Base-by-base conservation (phyloP, 768 basidiomycete species). In the Cyclocybe aegerita region DNA sequence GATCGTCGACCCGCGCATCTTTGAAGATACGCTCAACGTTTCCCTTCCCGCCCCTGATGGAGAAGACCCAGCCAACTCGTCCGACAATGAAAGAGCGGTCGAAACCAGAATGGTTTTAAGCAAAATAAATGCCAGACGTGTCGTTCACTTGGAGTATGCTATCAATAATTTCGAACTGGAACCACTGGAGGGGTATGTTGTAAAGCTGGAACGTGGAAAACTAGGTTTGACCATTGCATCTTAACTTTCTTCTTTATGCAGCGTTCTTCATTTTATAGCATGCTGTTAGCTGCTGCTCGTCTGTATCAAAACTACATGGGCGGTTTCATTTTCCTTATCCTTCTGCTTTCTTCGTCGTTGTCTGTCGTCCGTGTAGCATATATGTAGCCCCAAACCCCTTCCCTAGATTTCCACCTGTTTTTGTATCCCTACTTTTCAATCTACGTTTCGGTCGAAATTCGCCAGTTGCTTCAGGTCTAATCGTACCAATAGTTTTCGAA, bases 141-240 rank as follows among this genome's bases (percentile, higher is more conserved):
- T 90, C 44, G 77, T 90, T 4, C 86, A 89, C 55, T 66, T 75
- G 30, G 88, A 90, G 65, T 86, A 85, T 60, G 71, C 70, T 11
- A 73, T 86, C 49, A 82, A 88, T 56, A 87, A 83, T 59, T 66
- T 90, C 34, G 87, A 90, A 65, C 65, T 74, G 39, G 88, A 90
- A 59, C 71, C 75, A 31, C 67, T 90, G 10, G 71, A 69, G 1
- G 86, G 87, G 7, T 81, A 74, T 53, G 81, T 79, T 14, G 77
- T 85, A 39, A 73, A 76, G 52, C 61, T 90, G 51, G 71, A 76
- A 59, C 70, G 62, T 50, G 85, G 87, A 15, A 66, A 63, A 29
- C 64, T 90, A 23, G 88, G 87, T 9, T 69, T 90, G 49, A 55
- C 57, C 7, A 67, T 59, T 49, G 42, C 43, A 12, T 39, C 39